phyloP scores from a whole-genome alignment of 495 filamentous ascomycete species.

The Tirmania nivea region DNA sequence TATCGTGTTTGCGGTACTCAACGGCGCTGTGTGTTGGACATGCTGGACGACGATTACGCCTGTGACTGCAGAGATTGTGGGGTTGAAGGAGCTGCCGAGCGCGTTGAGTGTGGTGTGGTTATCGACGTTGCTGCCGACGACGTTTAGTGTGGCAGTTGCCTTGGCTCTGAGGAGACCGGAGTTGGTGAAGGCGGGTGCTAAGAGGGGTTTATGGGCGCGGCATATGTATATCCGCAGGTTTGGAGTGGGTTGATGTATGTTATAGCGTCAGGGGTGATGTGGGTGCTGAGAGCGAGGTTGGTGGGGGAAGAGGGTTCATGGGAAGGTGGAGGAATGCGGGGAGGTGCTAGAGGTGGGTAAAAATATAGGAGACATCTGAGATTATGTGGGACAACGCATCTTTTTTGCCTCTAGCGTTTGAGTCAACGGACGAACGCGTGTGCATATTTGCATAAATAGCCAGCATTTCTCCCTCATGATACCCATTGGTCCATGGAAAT shows the following conservation, averaged over 20 bases:
- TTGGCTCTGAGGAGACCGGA: slow-evolving; percentile 37
- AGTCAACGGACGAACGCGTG: no score
- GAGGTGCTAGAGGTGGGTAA: slow-evolving; percentile 10
- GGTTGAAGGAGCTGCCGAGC: slow-evolving; percentile 36
- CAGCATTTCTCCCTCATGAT: no score
- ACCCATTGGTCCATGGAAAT: no score
- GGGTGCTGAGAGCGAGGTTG: slow-evolving; percentile 37
- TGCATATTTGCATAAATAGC: no score
- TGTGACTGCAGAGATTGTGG: slow-evolving; percentile 30
- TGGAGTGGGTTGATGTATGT: slow-evolving; percentile 48
- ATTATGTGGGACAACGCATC: no score
- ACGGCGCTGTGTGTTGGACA: slow-evolving; percentile 40
- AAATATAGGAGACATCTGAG: neutral
- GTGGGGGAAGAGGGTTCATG: slow-evolving; percentile 19
- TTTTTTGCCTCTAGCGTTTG: no score
- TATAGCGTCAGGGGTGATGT: slow-evolving; percentile 33
- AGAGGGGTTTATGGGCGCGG: slow-evolving; percentile 12
- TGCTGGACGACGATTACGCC: slow-evolving; percentile 41
- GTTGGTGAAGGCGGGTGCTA: slow-evolving; percentile 33
- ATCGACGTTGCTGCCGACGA: slow-evolving; percentile 36
- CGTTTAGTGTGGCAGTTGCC: slow-evolving; percentile 9
- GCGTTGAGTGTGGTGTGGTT: slow-evolving; percentile 45
- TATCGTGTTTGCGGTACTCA: slow-evolving; percentile 32
- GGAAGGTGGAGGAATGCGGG: slow-evolving; percentile 8
- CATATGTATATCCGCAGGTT: slow-evolving; percentile 41